Base-by-base conservation (phyloP, 2,329 filamentous ascomycete genomes). In the Ceratocystis cubensis region DNA sequence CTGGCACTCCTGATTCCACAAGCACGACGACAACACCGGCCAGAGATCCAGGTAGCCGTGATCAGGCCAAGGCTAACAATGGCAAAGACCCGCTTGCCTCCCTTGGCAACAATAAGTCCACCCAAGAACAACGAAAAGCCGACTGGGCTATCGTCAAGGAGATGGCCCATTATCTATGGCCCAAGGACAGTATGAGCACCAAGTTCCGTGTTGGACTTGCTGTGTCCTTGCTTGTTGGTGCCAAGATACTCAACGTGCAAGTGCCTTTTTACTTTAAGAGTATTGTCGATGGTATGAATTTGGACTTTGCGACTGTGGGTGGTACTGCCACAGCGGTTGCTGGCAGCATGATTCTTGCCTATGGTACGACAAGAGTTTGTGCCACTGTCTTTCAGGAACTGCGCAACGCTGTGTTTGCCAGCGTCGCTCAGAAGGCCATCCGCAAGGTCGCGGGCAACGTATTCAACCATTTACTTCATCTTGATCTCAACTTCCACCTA, bases 121-220 rank as follows among this genome's bases (percentile, higher is more conserved):
- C 85, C 22, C 86, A 92, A 72, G 90, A 96, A 77, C 95, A 99
- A 81, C 85, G 94, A 71, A 95, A 92, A 77, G 93, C 92, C 7
- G 94, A 99, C 74, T 96, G 93, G 93, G 92, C 92, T 61, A 99
- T 99, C 71, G 94, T 99, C 81, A 95, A 89, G 77, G 93, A 99
- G 75, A 97, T 99, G 93, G 87, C 88, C 68, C 87, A 87, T 69
- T 99, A 99, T 75, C 79, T 99, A 25, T 99, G 94, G 94, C 94
- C 94, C 25, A 96, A 94, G 79, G 86, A 92, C 75, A 86, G 86
- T 66, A 69, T 75, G 61, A 73, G 74, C 56, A 95, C 91, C 2
- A 90, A 95, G 74, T 78, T 92, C 69, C 86, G 94, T 69, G 94
- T 99, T 44, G 84, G 88, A 10, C 78, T 96, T 61, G 91, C 93